Percentiles rank a stretch among this genome's conserved stretches.
Conservation (phyloP, 1,139 yeast genomes). For the Entelexis paramagnoliae region DNA sequence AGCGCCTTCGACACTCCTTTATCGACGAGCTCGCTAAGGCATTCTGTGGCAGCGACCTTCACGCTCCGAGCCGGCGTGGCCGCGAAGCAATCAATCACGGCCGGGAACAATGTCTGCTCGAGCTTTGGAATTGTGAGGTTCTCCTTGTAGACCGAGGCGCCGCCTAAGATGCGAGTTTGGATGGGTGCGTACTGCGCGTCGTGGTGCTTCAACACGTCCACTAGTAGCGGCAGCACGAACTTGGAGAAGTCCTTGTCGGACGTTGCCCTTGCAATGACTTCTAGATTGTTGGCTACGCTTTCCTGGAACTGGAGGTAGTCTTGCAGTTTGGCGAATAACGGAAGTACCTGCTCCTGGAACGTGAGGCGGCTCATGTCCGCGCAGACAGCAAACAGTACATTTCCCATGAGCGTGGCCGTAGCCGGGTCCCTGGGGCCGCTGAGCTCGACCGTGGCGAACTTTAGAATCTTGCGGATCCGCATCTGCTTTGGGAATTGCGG, state of each 20-base stretch:
- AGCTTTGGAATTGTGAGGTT: slow-evolving; percentile 61
- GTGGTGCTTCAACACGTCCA: slow-evolving; percentile 27
- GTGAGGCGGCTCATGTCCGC: slow-evolving; percentile 59
- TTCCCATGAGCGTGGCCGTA: slow-evolving; percentile 45
- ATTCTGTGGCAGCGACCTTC: slow-evolving; percentile 56
- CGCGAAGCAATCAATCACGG: slow-evolving; percentile 59
- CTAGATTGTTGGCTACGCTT: slow-evolving; percentile 48
- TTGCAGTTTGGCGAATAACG: slow-evolving; percentile 38
- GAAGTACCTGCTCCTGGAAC: slow-evolving; percentile 61
- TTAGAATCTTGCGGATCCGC: slow-evolving; percentile 62
- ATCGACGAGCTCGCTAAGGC: slow-evolving; percentile 51
- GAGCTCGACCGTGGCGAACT: slow-evolving; percentile 47
- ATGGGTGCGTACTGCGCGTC: slow-evolving; percentile 32
- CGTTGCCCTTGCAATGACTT: slow-evolving; percentile 43
- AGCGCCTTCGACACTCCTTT: slow-evolving; percentile 62
- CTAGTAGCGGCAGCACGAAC: slow-evolving; percentile 31
- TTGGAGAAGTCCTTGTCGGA: slow-evolving; percentile 37
- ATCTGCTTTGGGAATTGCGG: slow-evolving; percentile 62
- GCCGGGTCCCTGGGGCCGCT: slow-evolving; percentile 39
- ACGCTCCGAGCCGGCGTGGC: slow-evolving; percentile 75
- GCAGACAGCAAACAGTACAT: slow-evolving; percentile 47
- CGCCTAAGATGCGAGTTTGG: slow-evolving; percentile 49
- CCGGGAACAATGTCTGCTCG: slow-evolving; percentile 64
- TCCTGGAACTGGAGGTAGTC: slow-evolving; percentile 43
- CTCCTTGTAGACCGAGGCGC: slow-evolving; percentile 38